Evolutionary conservation across 2,329 filamentous ascomycete genomes (phyloP), one percentile per base, ranked within the genome.

Genomic region (Trichoderma breve): DNA sequence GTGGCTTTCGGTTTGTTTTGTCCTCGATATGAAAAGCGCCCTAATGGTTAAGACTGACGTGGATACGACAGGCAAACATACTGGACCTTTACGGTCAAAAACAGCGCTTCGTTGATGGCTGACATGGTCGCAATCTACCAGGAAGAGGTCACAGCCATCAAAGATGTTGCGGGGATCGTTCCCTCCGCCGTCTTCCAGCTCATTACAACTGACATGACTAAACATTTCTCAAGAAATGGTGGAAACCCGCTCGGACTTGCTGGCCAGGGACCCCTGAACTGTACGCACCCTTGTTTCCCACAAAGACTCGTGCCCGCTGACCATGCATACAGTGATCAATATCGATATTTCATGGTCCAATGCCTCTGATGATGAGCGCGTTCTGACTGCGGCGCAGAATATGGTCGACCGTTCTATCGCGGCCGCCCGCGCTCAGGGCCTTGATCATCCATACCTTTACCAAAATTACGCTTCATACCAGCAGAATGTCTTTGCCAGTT

Each of bases 381-480:
- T 84, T 5, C 66, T 80, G 8, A 72, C 74, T 12, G 75, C 76
- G 4, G 75, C 75, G 6, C 73, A 76, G 14, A 77, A 77, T 1
- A 74, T 79, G 2, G 64, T 82, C 14, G 71, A 78, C 21, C 75
- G 77, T 0, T 75, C 75, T 12, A 75, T 79, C 14, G 73, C 74
- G 0, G 75, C 78, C 3, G 80, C 82, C 11, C 74, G 77, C 55
- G 74, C 77, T n/a, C 75, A 77, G 7, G 80, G 79, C 0, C 73
- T 83, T 0, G 76, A 80, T 51, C 78, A 82, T 66, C 77, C 78
- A 1, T 85, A 79, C 39, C 72, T 86, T 15, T 72, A 68, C 14
- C 63, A 84, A 62, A 86, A 86, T 74, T 86, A 87, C 68, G 84
- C 84, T 1, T 79, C 80, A 9, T 75, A 77, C 43, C 78, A 78